These are phyloP conservation scores for Coniochaeta prunicola DNA, from an alignment of 2,329 filamentous ascomycete genomes.

Conservation along the genomic window DNA sequence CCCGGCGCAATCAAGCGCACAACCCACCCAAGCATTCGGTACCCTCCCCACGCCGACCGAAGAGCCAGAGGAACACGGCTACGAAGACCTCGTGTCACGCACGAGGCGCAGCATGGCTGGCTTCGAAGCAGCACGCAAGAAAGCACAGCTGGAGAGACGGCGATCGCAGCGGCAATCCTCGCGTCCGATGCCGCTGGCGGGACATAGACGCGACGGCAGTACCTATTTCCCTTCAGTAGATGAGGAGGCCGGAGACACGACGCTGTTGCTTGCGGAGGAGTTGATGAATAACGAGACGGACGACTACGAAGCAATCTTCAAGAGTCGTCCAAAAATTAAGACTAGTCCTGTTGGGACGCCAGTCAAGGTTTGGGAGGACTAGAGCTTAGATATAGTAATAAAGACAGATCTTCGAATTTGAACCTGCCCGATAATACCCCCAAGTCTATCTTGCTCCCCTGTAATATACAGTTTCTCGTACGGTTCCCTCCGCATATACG, in stretches of 20 bases:
- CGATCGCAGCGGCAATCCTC: conserved; percentile 39
- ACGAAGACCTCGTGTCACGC: conserved; percentile 47
- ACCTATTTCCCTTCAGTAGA: conserved; percentile 40
- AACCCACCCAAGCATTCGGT: conserved; percentile 1
- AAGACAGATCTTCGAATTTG: neutral
- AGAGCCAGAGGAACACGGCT: conserved; percentile 21
- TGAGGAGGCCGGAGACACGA: conserved; percentile 30
- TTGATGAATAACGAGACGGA: conserved; percentile 57
- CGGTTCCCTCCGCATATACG: neutral
- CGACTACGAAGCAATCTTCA: conserved; percentile 79
- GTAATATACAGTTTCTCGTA: neutral
- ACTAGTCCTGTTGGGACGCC: conserved; percentile 60
- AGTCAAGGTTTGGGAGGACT: conserved; percentile 18
- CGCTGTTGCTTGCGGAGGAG: conserved; percentile 55
- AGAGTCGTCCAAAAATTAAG: conserved; percentile 72
- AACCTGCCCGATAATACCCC: neutral
- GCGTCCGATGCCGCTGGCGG: conserved; percentile 1
- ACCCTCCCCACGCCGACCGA: conserved; percentile 9
- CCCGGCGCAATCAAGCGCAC: conserved; percentile 10
- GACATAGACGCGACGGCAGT: conserved; percentile 27
- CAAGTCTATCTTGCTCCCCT: neutral
- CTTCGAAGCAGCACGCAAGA: conserved; percentile 53
- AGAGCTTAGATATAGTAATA: neutral
- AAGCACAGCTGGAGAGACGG: conserved; percentile 50
- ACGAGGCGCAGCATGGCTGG: conserved; percentile 56